Percentiles rank a stretch among this genome's conserved stretches.
Conservation (phyloP, 2,329 filamentous ascomycete species). For the Stagonosporopsis cucurbitacearum region DNA sequence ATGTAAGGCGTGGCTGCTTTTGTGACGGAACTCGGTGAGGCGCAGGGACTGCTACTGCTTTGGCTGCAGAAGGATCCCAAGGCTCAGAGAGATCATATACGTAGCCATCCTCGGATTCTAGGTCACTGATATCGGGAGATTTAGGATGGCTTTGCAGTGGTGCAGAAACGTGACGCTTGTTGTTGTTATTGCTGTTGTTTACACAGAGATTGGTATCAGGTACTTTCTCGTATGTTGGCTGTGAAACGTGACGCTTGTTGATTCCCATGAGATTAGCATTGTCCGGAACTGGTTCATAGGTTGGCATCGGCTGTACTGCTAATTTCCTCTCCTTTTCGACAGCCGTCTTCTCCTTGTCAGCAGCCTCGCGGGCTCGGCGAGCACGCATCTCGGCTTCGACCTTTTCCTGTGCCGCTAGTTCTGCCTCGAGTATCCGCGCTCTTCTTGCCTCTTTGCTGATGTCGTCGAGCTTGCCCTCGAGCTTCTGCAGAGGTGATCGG, state of each 20-base stretch:
- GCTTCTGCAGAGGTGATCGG: constrained; percentile 88
- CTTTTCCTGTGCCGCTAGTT: constrained; percentile 72
- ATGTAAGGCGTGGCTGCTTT: constrained; percentile 30
- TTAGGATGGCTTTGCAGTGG: constrained; percentile 32
- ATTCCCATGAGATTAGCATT: constrained; percentile 25
- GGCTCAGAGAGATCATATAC: constrained; percentile 44
- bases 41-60: constrained; percentile 25
- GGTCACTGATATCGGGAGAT: constrained; percentile 33
- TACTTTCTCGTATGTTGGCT: constrained; percentile 9
- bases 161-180: constrained; percentile 44
- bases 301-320: constrained; percentile 37
- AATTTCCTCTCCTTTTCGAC: constrained; percentile 40
- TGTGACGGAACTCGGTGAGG: constrained; percentile 30
- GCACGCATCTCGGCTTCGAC: constrained; percentile 52
- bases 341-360: constrained; percentile 38
- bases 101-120: constrained; percentile 38
- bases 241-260: constrained; percentile 42
- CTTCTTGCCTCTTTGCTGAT: constrained; percentile 97
- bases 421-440: constrained; percentile 81
- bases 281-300: constrained; percentile 17
- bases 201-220: constrained; percentile 23
- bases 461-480: constrained; percentile 87
- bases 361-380: constrained; percentile 40
- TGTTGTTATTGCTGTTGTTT: constrained; percentile 26
- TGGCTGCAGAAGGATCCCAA: constrained; percentile 42